Evolutionary conservation across 106 monocot species (phyloP), one percentile per base, ranked within the genome.

Genomic region (Xerophyta viscosa): DNA sequence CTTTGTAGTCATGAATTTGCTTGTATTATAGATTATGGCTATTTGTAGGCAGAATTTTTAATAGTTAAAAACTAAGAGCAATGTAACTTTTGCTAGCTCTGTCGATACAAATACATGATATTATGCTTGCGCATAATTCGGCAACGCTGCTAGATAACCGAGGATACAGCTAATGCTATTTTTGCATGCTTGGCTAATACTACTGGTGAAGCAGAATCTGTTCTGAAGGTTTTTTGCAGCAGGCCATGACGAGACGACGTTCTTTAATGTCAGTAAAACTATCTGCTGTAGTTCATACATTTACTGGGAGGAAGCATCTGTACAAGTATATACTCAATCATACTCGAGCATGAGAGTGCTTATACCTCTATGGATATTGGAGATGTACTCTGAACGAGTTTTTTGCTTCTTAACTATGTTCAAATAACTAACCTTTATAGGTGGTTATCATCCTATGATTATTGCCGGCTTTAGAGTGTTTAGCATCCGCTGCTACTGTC

Each of bases 181-280:
- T 76, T 67, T 24, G 98, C 79, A 41, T 83, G 71, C 71, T 60
- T 86, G 71, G 90, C 98, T 52, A 98, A 98, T 48, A 98, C 98
- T 54, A 52, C 90, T 17, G 90, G 90, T 20, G 98, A 86, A 13
- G 74, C 90, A 2, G 90, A 98, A 54, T 98, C 98, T 41, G 98
- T 99, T 15, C 66, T 99, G 33, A 76, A 90, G 53, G 90, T n/a
- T 99, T 42, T 85, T 90, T 63, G 98, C 98, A 18, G 80, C 81
- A 36, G 98, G 90, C 21, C 98, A 99, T 66, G 98, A 99, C 65
- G 90, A 83, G 66, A 79, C 79, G 42, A 79, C 90, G 3, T 99
- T 99, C 61, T 66, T 90, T 42, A 99, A 90, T 77, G 98, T 68
- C 3, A 50, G 1, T 24, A 11, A 18, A 3, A 47, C 6, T 39